Base-by-base conservation (phyloP, 306 rosid genomes). In the Trichosanthes truncata region DNA sequence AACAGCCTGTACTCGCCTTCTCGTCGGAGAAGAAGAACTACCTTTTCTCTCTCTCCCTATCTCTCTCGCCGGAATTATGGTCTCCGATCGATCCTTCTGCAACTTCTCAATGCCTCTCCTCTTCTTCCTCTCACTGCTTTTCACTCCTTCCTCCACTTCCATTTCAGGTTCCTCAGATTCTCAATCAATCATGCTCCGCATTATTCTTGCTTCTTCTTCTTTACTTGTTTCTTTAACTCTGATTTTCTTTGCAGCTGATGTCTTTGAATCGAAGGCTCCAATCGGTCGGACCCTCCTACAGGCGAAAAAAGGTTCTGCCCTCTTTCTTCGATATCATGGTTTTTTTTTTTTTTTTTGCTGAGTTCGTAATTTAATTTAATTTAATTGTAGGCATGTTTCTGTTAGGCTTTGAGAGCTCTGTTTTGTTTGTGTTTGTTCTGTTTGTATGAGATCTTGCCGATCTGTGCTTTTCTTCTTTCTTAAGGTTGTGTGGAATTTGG, bases 211-310 rank as follows among this genome's bases (percentile, higher is more conserved):
- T 31, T 74, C 79, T 55, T 23, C 26, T 11, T 20, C 75, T 66
- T 17, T 25, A 40, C 9, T 9, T 41, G 23, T 77, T 9, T 11
- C 20, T 3, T 67, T 6, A 40, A 12, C 51, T 71, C 78, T 59
- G 7, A 36, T 11, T 38, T 88, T 13, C 49, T 46, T 81, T 82
- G 73, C 97, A 95, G 99, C 81, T 49, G 8, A 51, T 11, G 18
- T 84, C 76, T 87, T 89, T 75, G 88, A 84, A 84, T 84, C 88
- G 78, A 86, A 86, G 76, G 40, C 17, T 63, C 86, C 82, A 40
- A 77, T 73, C 2, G 93, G 90, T 63, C 91, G 97, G 77, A 87
- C 49, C 82, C 93, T 95, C 76, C 99, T 95, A 55, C 99, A 93
- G 83, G 96, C 94, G 61, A 91, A 85, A 82, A 84, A 87, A 93